These are phyloP conservation scores for Medicago lupulina DNA, from an alignment of 306 rosid species.

Conservation along the genomic window DNA sequence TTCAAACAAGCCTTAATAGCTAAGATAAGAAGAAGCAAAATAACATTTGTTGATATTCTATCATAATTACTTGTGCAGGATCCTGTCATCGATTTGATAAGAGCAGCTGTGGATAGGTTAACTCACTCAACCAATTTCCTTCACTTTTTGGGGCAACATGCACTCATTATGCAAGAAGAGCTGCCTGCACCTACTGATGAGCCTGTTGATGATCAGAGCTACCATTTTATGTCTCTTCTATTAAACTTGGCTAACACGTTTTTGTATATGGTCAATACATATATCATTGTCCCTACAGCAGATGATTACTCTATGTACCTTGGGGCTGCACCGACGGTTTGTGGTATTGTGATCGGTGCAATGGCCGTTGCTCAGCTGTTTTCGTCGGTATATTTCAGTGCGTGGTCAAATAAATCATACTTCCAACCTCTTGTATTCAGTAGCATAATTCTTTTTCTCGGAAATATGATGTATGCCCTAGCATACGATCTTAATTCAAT, in stretches of 20 bases:
- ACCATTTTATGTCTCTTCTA: constrained; percentile 81
- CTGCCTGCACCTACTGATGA: constrained; percentile 79
- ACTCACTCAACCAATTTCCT: constrained; percentile 93
- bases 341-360: constrained; percentile 95
- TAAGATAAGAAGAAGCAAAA: background rate
- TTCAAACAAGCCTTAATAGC: constrained; percentile 23
- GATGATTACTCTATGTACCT: constrained; percentile 94
- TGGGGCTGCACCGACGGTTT: constrained; percentile 98
- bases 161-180: constrained; percentile 95
- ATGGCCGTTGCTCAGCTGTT: constrained; percentile 99
- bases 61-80: constrained; percentile 68
- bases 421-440: constrained; percentile 96
- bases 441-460: constrained; percentile 78
- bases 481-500: constrained; percentile 84
- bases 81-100: constrained; percentile 78
- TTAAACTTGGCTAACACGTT: constrained; percentile 93
- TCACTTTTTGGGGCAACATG: constrained; percentile 92
- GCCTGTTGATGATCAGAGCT: constrained; percentile 64
- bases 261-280: constrained; percentile 98
- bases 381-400: constrained; percentile 96
- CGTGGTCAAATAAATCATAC: constrained; percentile 98
- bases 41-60: constrained; percentile 27
- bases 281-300: constrained; percentile 97
- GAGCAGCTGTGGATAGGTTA: constrained; percentile 89
- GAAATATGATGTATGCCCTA: constrained; percentile 82